Base-by-base conservation (phyloP, 1,284 basidiomycete species). In the Blastosporella zonata region DNA sequence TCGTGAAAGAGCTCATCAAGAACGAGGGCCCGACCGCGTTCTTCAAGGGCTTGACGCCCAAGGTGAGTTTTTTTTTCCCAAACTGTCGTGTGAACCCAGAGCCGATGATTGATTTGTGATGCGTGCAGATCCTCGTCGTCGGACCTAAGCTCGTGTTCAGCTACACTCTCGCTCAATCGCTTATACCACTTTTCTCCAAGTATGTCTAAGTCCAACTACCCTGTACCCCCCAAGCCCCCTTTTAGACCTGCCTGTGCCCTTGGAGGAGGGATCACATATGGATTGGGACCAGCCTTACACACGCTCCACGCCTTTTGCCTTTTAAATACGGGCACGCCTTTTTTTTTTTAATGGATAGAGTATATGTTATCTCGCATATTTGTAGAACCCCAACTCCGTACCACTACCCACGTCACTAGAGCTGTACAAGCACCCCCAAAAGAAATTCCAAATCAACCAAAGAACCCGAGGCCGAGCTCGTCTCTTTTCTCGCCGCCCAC, bases 121-220 rank as follows among this genome's bases (percentile, higher is more conserved):
- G 9, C 12, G 21, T 43, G n/a, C 62, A 92, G 90, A 91, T 98
- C 59, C 79, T 98, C 31, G 94, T 98, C 52, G 95, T 98, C 25
- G 96, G 95, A 46, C 96, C 96, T 50, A 98, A 99, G 74, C 82
- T 99, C 34, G 92, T 99, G 57, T 98, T 98, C 79, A 94, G 90
- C 59, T 98, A 97, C 75, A 99, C 96, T 21, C 81, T 98, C 7
- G 96, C 96, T 4, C 96, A 99, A 71, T 90, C 87, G 18, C 77
- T 99, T 65, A 98, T 99, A 72, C 96, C 96, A 37, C 77, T 88
- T 66, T 97, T 97, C 68, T 84, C 88, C 47, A 86, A 94, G 68
- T 94, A 92, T 67, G 88, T 90, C 52, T 90, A 68, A 70, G 43
- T n/a, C 17, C 41, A 35, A 10, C n/a, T 22, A 37, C 21, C 36